Evolutionary conservation across 2,329 filamentous ascomycete species (phyloP), one percentile per base, ranked within the genome.

Genomic region (Talaromyces sp.): DNA sequence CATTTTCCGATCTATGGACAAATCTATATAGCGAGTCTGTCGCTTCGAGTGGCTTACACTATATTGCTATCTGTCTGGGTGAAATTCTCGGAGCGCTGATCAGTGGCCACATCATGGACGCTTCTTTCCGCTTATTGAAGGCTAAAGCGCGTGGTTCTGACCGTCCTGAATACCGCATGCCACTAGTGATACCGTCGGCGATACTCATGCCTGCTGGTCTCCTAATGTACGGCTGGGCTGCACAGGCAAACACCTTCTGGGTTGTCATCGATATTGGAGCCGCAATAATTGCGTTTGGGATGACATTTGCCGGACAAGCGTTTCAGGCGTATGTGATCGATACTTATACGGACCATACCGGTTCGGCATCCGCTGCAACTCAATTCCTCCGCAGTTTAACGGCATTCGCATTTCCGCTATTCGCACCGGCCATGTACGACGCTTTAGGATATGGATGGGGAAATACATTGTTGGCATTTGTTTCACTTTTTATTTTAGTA

Each of bases 191-290:
- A 56, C 75, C 81, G 14, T 82, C 81, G 1, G 77, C 78, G 0
- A 65, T 84, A 2, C 74, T 84, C 46, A 77, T 86, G 1, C 83
- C 84, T 0, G 67, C 80, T n/a, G 80, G 82, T 9, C 74, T 87
- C 0, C 80, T 85, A 63, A 79, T 81, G 71, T 86, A 85, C 65
- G 84, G 83, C 43, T 86, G 84, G 83, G 74, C 78, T 2, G 83
- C 83, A 0, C 74, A 86, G 55, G 74, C 78, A 31, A 68, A 76
- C 1, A 71, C 76, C 0, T 82, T 84, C 65, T 87, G 83, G 82
- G 82, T 86, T 46, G 75, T 85, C 3, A 83, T 84, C 0, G 85
- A 87, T 61, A 76, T 87, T 48, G 85, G 85, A 1, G 81, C 83
- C 2, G 75, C 77, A 1, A 74, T 85, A 2, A 81, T 85, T 17